phyloP scores from a whole-genome alignment of 2,329 filamentous ascomycete species.

The Venturia nashicola region DNA sequence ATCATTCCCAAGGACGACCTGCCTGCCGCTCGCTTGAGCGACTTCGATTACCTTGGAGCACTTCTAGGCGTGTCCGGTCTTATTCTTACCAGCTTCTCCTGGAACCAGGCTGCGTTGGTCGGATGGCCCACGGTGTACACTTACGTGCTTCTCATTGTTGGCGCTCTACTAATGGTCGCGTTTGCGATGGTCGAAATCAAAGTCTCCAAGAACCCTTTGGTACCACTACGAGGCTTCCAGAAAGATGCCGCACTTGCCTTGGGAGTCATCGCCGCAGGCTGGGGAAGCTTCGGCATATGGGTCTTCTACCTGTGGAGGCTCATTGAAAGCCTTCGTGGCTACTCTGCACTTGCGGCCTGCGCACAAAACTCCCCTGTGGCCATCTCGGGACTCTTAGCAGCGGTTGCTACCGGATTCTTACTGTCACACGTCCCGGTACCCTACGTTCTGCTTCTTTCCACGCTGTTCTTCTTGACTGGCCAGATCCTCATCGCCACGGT shows the following conservation, averaged over 20 bases:
- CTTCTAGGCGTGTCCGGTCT: not conserved
- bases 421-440: not conserved
- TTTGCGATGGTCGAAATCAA: not conserved
- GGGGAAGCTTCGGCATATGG: not conserved
- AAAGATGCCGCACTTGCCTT: not conserved
- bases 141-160: too few relatives aligned
- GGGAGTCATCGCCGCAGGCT: not conserved
- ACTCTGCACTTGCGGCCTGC: not conserved
- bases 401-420: not conserved
- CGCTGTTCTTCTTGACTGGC: not conserved
- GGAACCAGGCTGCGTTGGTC: not conserved
- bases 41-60: not conserved
- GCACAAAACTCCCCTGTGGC: not conserved
- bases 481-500: not conserved
- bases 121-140: too few relatives aligned
- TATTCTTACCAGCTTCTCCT: not conserved
- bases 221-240: not conserved
- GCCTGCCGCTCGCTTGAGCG: not conserved
- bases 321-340: not conserved
- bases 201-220: not conserved
- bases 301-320: not conserved
- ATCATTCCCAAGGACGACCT: slow-evolving; percentile 14
- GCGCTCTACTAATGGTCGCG: too few relatives aligned
- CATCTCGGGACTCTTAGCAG: not conserved
- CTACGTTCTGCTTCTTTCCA: not conserved